Conservation (phyloP, 2,329 filamentous ascomycete species). For the Verticillium dahliae region DNA sequence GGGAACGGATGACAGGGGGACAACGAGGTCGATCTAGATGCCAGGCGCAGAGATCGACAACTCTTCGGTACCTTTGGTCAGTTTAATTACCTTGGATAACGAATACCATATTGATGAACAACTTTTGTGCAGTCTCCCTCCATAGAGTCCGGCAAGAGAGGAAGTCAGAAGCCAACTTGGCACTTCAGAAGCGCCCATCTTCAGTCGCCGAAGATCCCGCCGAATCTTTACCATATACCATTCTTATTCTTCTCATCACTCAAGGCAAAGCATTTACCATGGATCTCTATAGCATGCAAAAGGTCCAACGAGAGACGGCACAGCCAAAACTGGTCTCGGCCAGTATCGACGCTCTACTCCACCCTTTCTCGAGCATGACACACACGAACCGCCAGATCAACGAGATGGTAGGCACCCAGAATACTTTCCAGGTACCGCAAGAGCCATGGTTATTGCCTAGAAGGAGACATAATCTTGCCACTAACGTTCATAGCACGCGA, state of each 20-base stretch:
- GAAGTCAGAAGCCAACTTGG: too few relatives aligned
- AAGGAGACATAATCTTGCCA: neutral
- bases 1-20: too few relatives aligned
- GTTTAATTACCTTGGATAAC: too few relatives aligned
- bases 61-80: too few relatives aligned
- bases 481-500: neutral
- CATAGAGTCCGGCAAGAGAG: too few relatives aligned
- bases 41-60: too few relatives aligned
- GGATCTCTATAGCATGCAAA: neutral
- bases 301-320: neutral
- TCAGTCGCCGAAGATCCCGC: too few relatives aligned
- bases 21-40: too few relatives aligned
- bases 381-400: neutral
- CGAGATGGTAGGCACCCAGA: neutral
- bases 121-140: too few relatives aligned
- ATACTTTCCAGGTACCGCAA: neutral
- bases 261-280: neutral
- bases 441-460: neutral
- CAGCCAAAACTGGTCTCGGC: neutral
- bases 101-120: too few relatives aligned
- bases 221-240: too few relatives aligned
- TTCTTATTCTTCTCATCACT: neutral
- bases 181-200: too few relatives aligned
- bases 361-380: conserved; percentile 1
- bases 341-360: conserved; percentile 1